Base-by-base conservation (phyloP, 2,329 filamentous ascomycete species). In the Ceratocystis smalleyi region DNA sequence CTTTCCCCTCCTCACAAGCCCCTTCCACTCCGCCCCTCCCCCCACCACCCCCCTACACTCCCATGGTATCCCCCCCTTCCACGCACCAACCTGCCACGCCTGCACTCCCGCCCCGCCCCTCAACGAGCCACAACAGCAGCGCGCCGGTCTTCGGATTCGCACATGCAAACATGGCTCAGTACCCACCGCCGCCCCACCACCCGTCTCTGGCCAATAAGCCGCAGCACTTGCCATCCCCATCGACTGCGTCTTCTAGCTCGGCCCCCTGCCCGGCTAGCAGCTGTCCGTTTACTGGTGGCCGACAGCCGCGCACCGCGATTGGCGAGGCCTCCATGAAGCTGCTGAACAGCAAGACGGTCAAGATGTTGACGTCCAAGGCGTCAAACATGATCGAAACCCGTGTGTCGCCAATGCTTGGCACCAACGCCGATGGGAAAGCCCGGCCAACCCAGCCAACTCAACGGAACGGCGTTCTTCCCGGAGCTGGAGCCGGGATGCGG, bases 341-440 rank as follows among this genome's bases (percentile, higher is more conserved):
- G 49, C 66, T 69, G 19, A 68, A 65, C 66, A 68, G 61, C 61
- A 67, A 67, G 40, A 67, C 65, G 24, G 68, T 68, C 12, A 67
- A 67, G 62, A 69, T 67, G 63, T 63, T 69, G 19, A 60, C 68
- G 22, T 62, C 51, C 49, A 66, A 67, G 62, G 69, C 69, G 17
- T 67, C 68, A 19, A 67, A 68, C 43, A 67, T 69, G 10, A 63
- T 69, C 24, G 69, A 69, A 59, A 67, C 69, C 64, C 67, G 63
- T 27, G 65, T 70, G 19, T 64, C 66, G 45, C 69, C 69, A 1
- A 67, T 68, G 45, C 65, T 70, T 15, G 61, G 51, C 2, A 51
- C 35, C 19, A 43, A 59, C 35, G 35, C 35, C 12, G 64, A 67
- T 43, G 45, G 61, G n/a, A 49, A 61, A 10, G 64, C 63, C 63